Evolutionary conservation across 2,329 filamentous ascomycete genomes (phyloP), one percentile per base, ranked within the genome.

Genomic region (Talaromyces sp.): DNA sequence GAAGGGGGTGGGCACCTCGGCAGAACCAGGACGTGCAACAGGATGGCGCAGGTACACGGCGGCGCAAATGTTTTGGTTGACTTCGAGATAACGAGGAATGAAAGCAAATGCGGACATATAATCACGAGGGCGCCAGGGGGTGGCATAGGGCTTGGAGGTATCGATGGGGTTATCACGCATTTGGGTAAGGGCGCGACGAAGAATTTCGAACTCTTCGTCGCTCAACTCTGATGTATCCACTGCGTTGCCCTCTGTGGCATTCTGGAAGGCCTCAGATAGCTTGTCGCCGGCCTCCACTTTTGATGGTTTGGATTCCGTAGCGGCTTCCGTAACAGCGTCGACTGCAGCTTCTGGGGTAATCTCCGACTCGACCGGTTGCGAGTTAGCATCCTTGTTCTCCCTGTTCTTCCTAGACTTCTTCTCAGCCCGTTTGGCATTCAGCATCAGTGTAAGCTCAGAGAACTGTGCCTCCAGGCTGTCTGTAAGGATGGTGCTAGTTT

Each of bases 41-140:
- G 94, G 94, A 77, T 99, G 93, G 52, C 94, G 84, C 57, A 99
- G 77, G 73, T 99, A 99, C 36, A 99, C 91, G 10, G 94, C 94
- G 1, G 92, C 88, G 75, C 94, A 99, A 65, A 97, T 89, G 68
- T 92, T 95, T 74, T 96, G 94, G 80, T 97, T 97, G 64, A 99
- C 94, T 77, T 99, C 95, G 55, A 99, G 84, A 73, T 97, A 99
- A 49, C 89, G 81, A 10, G 94, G 94, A 62, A 99, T 91, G 74
- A 96, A 97, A 20, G 92, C 91, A 74, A 99, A 99, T 0, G 92
- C 86, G 47, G 84, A 82, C 89, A 99, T 95, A 75, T 84, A 97
- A 47, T 88, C 82, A 51, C 91, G 83, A 11, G 94, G 94, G 60
- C 82, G 77, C 94, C 94, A 99, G 11, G 94, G 94, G 1, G 92